Evolutionary conservation across 106 monocot species (phyloP).

Genomic region (Platanthera zijinensis): DNA sequence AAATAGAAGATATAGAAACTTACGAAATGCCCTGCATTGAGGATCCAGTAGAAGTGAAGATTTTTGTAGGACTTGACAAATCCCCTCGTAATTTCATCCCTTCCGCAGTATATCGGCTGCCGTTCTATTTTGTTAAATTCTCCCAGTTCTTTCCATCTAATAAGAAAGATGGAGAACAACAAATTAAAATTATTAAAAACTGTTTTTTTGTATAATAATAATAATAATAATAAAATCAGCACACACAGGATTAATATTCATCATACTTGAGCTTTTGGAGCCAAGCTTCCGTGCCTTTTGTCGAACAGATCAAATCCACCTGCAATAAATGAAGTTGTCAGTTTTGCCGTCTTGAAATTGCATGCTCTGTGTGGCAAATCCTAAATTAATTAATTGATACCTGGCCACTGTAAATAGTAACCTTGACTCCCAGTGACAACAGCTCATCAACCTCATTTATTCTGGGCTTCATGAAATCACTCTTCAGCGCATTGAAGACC

Average conservation of each 20-base stretch:
- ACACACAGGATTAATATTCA: not conserved
- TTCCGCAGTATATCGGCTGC: slow-evolving; percentile 50
- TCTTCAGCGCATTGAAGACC: slow-evolving; percentile 45
- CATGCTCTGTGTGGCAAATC: no score
- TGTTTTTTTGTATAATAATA: not conserved
- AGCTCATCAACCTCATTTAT: slow-evolving; percentile 89
- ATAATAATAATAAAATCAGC: not conserved
- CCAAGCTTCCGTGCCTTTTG: slow-evolving; percentile 82
- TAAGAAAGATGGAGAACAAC: slow-evolving; percentile 7
- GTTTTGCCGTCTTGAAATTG: no score
- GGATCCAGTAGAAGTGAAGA: slow-evolving; percentile 84
- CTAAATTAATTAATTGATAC: slow-evolving; percentile 49
- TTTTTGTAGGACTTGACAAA: slow-evolving; percentile 66
- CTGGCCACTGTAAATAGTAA: slow-evolving; percentile 94
- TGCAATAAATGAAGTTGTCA: slow-evolving; percentile 13
- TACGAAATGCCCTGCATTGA: slow-evolving; percentile 89
- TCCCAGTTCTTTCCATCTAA: slow-evolving; percentile 72
- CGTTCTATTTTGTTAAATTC: slow-evolving; percentile 32
- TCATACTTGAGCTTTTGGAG: slow-evolving; percentile 79
- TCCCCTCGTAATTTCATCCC: slow-evolving; percentile 39
- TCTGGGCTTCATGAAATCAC: slow-evolving; percentile 92
- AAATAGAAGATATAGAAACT: slow-evolving; percentile 16
- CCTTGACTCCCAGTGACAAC: slow-evolving; percentile 63
- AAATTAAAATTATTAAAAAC: not conserved
- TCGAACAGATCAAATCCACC: slow-evolving; percentile 87